A percentile compares a stretch with the other conserved stretches of the same genome.
These are phyloP conservation scores for Fusarium nisikadoi DNA, from an alignment of 2,329 filamentous ascomycete genomes.

Conservation along the genomic window DNA sequence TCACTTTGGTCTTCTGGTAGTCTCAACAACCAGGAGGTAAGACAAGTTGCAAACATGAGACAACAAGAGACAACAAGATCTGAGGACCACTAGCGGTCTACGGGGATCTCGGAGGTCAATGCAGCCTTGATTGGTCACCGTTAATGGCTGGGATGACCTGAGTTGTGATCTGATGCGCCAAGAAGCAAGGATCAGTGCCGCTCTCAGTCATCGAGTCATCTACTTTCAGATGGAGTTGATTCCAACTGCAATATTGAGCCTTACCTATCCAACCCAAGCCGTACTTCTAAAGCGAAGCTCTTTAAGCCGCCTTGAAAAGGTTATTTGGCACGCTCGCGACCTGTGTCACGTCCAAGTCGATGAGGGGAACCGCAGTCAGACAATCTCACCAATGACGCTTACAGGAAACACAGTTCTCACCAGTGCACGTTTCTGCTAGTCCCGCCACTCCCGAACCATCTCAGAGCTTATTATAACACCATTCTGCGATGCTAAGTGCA, in stretches of 20 bases:
- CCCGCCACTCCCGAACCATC: neutral
- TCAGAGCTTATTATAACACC: neutral
- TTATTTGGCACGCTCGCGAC: neutral
- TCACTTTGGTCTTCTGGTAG: neutral
- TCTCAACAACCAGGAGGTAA: neutral
- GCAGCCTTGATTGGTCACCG: neutral
- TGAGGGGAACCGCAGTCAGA: neutral
- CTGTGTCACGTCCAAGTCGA: neutral
- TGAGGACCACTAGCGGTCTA: neutral
- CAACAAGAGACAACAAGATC: neutral
- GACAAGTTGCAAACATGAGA: neutral
- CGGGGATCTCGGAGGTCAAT: neutral
- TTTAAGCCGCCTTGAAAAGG: accelerated
- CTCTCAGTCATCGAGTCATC: neutral
- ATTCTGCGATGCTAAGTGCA: neutral
- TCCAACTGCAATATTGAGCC: neutral
- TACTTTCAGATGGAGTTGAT: no score
- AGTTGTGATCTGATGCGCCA: neutral
- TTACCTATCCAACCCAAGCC: accelerated
- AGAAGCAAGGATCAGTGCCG: neutral
- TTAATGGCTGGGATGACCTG: neutral
- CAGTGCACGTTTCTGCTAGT: neutral
- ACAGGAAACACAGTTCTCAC: neutral
- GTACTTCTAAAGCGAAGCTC: accelerated
- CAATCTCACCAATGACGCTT: neutral